Evolutionary conservation across 139 green algal genomes (phyloP).

Genomic region (Coccomyxa sp.): DNA sequence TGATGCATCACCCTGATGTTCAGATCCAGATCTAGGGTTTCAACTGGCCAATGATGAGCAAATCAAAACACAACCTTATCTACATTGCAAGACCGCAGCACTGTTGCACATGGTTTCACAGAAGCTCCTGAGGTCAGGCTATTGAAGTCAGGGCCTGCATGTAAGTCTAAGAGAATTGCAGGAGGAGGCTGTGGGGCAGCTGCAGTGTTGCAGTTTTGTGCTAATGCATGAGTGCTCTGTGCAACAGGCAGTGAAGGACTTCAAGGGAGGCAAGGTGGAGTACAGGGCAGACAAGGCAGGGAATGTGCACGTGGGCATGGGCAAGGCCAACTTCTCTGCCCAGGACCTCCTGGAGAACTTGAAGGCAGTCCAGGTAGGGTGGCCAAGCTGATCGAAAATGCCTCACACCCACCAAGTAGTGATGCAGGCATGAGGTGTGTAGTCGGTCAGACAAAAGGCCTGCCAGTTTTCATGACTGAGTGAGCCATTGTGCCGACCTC

Average conservation of each 20-base stretch:
- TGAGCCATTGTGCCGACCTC: too few relatives aligned
- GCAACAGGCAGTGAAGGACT: conserved; percentile 89
- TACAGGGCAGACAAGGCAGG: conserved; percentile 97
- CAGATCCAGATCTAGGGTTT: background rate
- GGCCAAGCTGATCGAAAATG: too few relatives aligned
- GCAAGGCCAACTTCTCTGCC: conserved; percentile 79
- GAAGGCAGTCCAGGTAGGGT: conserved; percentile 85
- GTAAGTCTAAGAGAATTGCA: too few relatives aligned
- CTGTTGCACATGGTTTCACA: background rate
- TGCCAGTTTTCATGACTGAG: too few relatives aligned
- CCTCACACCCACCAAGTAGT: too few relatives aligned
- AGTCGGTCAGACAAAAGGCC: too few relatives aligned
- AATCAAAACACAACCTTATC: background rate
- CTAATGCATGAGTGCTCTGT: too few relatives aligned
- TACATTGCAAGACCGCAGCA: conserved; percentile 8
- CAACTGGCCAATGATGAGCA: background rate
- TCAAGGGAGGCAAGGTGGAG: conserved; percentile 99
- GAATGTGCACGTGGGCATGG: conserved; percentile 96
- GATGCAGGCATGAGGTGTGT: too few relatives aligned
- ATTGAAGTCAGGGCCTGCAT: too few relatives aligned
- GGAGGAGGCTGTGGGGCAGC: too few relatives aligned
- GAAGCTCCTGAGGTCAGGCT: background rate
- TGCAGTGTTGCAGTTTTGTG: too few relatives aligned
- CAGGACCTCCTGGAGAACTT: conserved; percentile 91
- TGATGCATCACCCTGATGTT: background rate